Evolutionary conservation across 129 eudicot species (phyloP).

Genomic region (Flaveria sonorensis): DNA sequence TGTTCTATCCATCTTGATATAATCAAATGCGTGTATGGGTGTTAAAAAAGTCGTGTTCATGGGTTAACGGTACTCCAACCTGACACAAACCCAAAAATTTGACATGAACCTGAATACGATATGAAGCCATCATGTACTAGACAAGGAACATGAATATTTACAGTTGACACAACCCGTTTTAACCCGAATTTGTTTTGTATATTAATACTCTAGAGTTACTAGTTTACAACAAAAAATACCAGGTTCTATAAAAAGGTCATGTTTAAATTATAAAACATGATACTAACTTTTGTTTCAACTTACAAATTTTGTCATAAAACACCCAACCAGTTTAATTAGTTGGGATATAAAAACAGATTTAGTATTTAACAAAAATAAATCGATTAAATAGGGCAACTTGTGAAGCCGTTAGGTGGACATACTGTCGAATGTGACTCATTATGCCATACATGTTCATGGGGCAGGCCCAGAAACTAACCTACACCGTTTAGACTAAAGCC

Average conservation of each 20-base stretch:
- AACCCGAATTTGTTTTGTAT: background rate
- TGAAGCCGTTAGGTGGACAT: background rate
- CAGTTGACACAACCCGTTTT: background rate
- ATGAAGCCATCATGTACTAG: background rate
- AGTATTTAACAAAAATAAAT: too few species aligned
- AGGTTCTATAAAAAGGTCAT: too few species aligned
- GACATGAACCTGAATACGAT: background rate
- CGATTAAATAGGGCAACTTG: background rate
- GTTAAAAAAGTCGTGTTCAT: background rate
- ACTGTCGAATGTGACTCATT: background rate
- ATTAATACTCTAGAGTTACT: too few species aligned
- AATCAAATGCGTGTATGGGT: background rate
- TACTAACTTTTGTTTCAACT: background rate
- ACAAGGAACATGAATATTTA: background rate
- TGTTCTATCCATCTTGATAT: background rate
- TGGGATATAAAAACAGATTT: background rate
- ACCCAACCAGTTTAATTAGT: background rate
- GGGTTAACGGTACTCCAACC: background rate
- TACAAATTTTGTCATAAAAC: background rate
- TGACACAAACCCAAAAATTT: background rate
- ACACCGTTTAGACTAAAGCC: background rate
- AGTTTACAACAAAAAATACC: background rate
- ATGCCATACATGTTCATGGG: background rate
- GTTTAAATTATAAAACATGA: too few species aligned
- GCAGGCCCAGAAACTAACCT: background rate